Evolutionary conservation across 345 rosid species (phyloP), one percentile per base, ranked within the genome.

Genomic region (Linum tenue): DNA sequence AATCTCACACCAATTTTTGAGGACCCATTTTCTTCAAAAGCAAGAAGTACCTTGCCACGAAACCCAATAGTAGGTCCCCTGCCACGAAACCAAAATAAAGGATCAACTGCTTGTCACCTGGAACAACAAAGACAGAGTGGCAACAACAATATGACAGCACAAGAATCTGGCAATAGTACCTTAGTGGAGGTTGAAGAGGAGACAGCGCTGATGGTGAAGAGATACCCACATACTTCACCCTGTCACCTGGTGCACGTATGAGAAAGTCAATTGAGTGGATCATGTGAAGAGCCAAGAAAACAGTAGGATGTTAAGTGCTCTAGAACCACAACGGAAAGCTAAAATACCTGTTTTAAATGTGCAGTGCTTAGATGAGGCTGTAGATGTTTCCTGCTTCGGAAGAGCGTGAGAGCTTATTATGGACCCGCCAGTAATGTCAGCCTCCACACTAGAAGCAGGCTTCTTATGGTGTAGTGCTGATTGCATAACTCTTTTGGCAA

Each of bases 1-100:
- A 95, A 95, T 75, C 97, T 91, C 67, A 95, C 90, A 55, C 99
- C 97, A 68, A 95, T 71, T 74, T 95, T 95, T 42, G 97, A 92
- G 70, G 82, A 77, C 68, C 80, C 83, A 69, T 91, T 95, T 70
- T 84, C 92, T 86, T 90, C 96, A 78, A 91, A 90, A 60, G 97
- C 79, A 76, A 91, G 97, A 70, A 88, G 69, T 56, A 95, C 97
- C 84, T 82, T 86, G 60, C 99, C 99, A 70, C 91, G 88, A 80
- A 69, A 83, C 22, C 96, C 97, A 77, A 69, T 36, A 4, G 81
- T 22, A 0, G 99, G 99, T 55, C 96, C 99, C 87, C 97, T 95
- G 56, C 37, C 60, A 69, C 15, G 50, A 39, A 39, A n/a, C 60
- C 59, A 37, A 64, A 9, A 22, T 17, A 9, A 62, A 31, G 15